A percentile compares a stretch with the other conserved stretches of the same genome.
phyloP scores from a whole-genome alignment of 768 basidiomycete species.

The Rhizopogon vesiculosus region DNA sequence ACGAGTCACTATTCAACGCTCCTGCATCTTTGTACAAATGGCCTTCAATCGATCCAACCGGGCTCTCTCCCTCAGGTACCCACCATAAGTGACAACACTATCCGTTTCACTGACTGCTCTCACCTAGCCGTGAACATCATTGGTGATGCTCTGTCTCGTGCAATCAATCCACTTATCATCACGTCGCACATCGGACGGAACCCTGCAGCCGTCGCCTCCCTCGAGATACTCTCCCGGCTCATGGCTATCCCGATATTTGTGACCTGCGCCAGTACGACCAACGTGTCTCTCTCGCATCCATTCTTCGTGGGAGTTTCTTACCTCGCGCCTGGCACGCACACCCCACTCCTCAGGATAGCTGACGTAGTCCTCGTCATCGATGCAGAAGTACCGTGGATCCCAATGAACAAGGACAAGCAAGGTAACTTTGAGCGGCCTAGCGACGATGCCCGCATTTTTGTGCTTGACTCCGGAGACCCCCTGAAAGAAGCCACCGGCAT shows the following conservation, averaged over 20 bases:
- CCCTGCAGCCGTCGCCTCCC: conserved; percentile 36
- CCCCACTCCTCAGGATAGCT: conserved; percentile 43
- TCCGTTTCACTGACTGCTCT: not conserved
- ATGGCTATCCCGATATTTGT: conserved; percentile 54
- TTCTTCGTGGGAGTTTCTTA: conserved; percentile 49
- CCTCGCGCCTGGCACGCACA: conserved; percentile 40
- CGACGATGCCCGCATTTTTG: conserved; percentile 44
- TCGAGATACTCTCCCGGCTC: conserved; percentile 42
- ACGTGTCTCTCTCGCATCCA: conserved; percentile 54
- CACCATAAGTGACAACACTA: not conserved
- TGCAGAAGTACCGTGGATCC: conserved; percentile 62
- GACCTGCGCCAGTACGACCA: conserved; percentile 45
- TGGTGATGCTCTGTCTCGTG: conserved; percentile 41
- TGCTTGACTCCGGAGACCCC: conserved; percentile 61
- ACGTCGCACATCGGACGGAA: conserved; percentile 62
- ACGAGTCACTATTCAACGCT: conserved; percentile 29
- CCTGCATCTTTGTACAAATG: conserved; percentile 33
- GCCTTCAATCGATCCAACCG: conserved; percentile 47
- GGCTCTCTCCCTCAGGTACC: conserved; percentile 37
- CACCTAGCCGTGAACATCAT: conserved; percentile 33
- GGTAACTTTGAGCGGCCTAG: conserved; percentile 30
- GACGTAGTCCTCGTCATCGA: conserved; percentile 68
- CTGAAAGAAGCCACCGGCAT: conserved; percentile 46
- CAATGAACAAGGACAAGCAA: conserved; percentile 34
- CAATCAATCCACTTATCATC: conserved; percentile 57